phyloP scores from a whole-genome alignment of 1,139 yeast species.

The Pichia sp. region DNA sequence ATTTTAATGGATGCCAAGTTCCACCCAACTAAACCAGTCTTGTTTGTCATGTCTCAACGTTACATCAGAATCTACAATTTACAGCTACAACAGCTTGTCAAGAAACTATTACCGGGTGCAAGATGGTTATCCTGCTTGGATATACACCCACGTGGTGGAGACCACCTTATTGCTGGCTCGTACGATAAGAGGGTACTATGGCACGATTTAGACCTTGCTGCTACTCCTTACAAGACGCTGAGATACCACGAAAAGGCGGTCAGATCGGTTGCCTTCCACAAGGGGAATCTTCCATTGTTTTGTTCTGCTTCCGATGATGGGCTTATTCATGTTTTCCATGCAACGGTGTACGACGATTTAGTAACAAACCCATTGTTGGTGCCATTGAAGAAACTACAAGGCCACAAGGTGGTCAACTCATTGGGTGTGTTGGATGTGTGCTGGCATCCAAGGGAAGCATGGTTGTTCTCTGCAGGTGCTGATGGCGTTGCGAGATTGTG shows the following conservation, averaged over 20 bases:
- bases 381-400: conserved; percentile 89
- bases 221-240: conserved; percentile 91
- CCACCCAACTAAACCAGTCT: conserved; percentile 94
- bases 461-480: conserved; percentile 98
- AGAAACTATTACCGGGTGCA: conserved; percentile 91
- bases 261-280: conserved; percentile 82
- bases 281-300: conserved; percentile 78
- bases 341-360: conserved; percentile 91
- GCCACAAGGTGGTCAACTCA: conserved; percentile 78
- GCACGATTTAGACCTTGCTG: conserved; percentile 91
- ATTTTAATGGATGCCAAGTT: conserved; percentile 92
- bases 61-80: conserved; percentile 87
- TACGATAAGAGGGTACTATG: conserved; percentile 93
- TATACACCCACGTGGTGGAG: conserved; percentile 89
- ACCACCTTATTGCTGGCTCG: conserved; percentile 85
- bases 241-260: conserved; percentile 95
- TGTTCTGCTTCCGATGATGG: conserved; percentile 98
- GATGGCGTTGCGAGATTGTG: conserved; percentile 94
- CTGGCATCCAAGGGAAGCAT: conserved; percentile 99
- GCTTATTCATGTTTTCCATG: conserved; percentile 88
- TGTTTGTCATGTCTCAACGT: conserved; percentile 92
- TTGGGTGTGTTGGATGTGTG: conserved; percentile 84
- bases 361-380: conserved; percentile 94
- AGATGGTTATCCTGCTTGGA: conserved; percentile 90
- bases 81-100: conserved; percentile 75